Percentiles rank a stretch among this genome's conserved stretches.
Conservation (phyloP, 306 rosid genomes). For the Neltuma alba region DNA sequence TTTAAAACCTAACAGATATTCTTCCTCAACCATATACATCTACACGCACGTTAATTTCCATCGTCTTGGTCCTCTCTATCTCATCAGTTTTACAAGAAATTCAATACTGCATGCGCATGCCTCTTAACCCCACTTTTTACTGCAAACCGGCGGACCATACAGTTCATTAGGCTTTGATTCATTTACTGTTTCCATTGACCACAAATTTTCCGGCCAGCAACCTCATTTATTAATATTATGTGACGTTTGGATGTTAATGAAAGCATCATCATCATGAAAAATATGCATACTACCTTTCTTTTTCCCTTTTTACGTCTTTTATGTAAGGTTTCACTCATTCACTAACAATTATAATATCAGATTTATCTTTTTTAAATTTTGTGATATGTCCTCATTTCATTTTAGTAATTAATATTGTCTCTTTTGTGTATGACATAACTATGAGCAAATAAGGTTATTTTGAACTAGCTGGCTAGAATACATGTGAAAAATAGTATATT, state of each 20-base stretch:
- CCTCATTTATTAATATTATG: not conserved
- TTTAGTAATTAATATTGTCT: not conserved
- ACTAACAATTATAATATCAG: not conserved
- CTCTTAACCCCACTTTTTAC: too few relatives aligned
- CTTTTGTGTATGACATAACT: not conserved
- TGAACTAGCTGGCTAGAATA: not conserved
- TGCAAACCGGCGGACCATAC: too few relatives aligned
- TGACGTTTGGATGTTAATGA: not conserved
- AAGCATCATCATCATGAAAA: too few relatives aligned
- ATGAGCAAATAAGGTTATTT: not conserved
- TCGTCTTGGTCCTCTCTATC: not conserved
- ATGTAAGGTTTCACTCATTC: not conserved
- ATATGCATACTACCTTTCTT: too few relatives aligned
- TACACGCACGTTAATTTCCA: not conserved
- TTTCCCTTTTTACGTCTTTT: too few relatives aligned
- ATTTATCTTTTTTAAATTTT: not conserved
- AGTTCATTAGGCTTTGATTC: too few relatives aligned
- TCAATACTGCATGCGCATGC: too few relatives aligned
- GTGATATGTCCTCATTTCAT: not conserved
- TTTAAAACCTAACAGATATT: not conserved
- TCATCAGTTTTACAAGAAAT: too few relatives aligned
- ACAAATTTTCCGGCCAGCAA: not conserved
- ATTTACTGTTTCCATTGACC: not conserved
- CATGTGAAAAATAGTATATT: too few relatives aligned
- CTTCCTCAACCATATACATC: too few relatives aligned